Percentiles rank a stretch among this genome's conserved stretches.
Conservation (phyloP, 805 yeast genomes). For the Saccharomyces cerevisiae region DNA sequence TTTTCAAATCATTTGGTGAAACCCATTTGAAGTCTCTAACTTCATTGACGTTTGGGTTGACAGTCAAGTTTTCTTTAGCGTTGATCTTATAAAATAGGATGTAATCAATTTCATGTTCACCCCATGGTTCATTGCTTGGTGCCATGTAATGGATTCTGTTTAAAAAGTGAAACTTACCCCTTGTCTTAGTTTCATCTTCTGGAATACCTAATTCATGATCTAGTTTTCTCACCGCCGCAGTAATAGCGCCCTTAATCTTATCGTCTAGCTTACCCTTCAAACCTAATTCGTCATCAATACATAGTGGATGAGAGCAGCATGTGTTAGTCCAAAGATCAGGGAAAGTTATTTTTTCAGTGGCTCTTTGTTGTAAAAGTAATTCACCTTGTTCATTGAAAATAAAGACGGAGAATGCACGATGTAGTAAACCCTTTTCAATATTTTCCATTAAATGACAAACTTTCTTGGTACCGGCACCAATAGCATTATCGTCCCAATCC, state of each 20-base stretch:
- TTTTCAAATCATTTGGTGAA: conserved; percentile 51
- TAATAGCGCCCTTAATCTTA: conserved; percentile 70
- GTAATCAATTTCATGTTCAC: conserved; percentile 96
- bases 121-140: conserved; percentile 78
- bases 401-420: conserved; percentile 95
- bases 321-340: conserved; percentile 98
- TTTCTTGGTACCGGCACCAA: conserved; percentile 93
- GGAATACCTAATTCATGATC: conserved; percentile 88
- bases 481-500: conserved; percentile 77
- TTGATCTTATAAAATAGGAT: conserved; percentile 66
- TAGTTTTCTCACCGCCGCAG: conserved; percentile 86
- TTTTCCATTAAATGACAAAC: conserved; percentile 81
- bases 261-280: conserved; percentile 34
- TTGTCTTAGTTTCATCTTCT: conserved; percentile 45
- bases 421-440: conserved; percentile 78
- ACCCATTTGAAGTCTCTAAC: conserved; percentile 79
- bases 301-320: conserved; percentile 95
- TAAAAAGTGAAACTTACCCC: conserved; percentile 66
- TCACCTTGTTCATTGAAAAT: conserved; percentile 70
- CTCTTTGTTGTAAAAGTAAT: conserved; percentile 87
- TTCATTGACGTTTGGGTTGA: conserved; percentile 67
- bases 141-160: conserved; percentile 95
- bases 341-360: conserved; percentile 92
- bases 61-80: conserved; percentile 37
- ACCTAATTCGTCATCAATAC: conserved; percentile 76